A percentile compares a stretch with the other conserved stretches of the same genome.
Conservation (phyloP, 1,284 basidiomycete species). For the Cronartium ribicola region DNA sequence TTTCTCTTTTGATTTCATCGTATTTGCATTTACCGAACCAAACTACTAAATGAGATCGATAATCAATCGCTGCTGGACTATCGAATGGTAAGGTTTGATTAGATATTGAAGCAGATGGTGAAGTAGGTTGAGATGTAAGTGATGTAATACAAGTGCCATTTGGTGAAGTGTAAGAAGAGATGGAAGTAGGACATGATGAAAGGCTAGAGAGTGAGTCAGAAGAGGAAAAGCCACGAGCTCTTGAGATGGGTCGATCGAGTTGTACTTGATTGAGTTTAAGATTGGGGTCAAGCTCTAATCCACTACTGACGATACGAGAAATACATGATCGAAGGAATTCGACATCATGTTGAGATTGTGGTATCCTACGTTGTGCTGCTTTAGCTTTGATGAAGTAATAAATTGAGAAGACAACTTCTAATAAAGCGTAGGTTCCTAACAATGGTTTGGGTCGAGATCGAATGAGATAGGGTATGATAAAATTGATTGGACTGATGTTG, state of each 20-base stretch:
- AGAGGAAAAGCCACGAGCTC: too few species aligned
- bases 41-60: slow-evolving; percentile 17
- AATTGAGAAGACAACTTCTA: slow-evolving; percentile 39
- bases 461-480: not conserved
- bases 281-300: not conserved
- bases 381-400: slow-evolving; percentile 19
- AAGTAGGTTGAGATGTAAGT: too few species aligned
- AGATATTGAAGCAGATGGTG: too few species aligned
- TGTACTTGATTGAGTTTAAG: too few species aligned
- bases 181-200: not conserved
- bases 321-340: slow-evolving; percentile 21
- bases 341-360: slow-evolving; percentile 13
- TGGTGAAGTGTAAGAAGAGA: not conserved
- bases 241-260: too few species aligned
- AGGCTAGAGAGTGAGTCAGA: not conserved
- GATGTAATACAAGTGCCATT: too few species aligned
- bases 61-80: slow-evolving; percentile 21
- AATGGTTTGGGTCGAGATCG: not conserved
- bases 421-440: not conserved
- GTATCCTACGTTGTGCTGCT: slow-evolving; percentile 10
- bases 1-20: slow-evolving; percentile 43
- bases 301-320: slow-evolving; percentile 20
- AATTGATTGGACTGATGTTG: not conserved
- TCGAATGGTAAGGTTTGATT: slow-evolving; percentile 12
- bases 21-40: slow-evolving; percentile 36